These are phyloP conservation scores for Davidsoniella eucalypti DNA, from an alignment of 2,329 filamentous ascomycete genomes.

Conservation along the genomic window DNA sequence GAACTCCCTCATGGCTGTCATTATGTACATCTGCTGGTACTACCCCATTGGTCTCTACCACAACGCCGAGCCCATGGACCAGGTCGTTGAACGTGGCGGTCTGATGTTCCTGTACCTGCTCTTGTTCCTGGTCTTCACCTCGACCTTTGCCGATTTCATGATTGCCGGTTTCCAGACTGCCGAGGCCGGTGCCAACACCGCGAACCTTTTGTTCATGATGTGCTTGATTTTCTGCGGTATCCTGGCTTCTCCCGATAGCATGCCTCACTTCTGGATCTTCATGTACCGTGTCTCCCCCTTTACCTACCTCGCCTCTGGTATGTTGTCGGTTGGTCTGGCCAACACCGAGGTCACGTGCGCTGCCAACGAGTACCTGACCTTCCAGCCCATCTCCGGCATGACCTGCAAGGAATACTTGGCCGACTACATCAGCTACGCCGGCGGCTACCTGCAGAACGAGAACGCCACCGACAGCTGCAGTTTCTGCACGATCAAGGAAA, in stretches of 20 bases:
- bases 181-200: conserved; percentile 60
- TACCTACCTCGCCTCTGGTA: conserved; percentile 60
- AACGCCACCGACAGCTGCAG: conserved; percentile 33
- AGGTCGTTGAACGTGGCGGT: conserved; percentile 51
- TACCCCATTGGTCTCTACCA: conserved; percentile 65
- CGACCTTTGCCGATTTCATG: conserved; percentile 63
- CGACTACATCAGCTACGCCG: conserved; percentile 28
- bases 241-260: conserved; percentile 41
- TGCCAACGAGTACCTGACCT: conserved; percentile 49
- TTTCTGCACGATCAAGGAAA: conserved; percentile 36
- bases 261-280: conserved; percentile 69
- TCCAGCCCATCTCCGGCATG: conserved; percentile 40
- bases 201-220: conserved; percentile 57
- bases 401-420: conserved; percentile 45
- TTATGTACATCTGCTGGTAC: conserved; percentile 73
- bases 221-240: conserved; percentile 63
- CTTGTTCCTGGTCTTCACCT: conserved; percentile 63
- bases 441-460: conserved; percentile 37
- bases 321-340: conserved; percentile 54
- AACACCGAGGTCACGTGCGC: conserved; percentile 51
- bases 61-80: conserved; percentile 46
- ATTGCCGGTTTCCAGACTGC: conserved; percentile 61
- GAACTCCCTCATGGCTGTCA: conserved; percentile 58
- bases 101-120: conserved; percentile 66
- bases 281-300: conserved; percentile 74